Conservation (phyloP, 495 filamentous ascomycete genomes). For the Neurospora terricola region DNA sequence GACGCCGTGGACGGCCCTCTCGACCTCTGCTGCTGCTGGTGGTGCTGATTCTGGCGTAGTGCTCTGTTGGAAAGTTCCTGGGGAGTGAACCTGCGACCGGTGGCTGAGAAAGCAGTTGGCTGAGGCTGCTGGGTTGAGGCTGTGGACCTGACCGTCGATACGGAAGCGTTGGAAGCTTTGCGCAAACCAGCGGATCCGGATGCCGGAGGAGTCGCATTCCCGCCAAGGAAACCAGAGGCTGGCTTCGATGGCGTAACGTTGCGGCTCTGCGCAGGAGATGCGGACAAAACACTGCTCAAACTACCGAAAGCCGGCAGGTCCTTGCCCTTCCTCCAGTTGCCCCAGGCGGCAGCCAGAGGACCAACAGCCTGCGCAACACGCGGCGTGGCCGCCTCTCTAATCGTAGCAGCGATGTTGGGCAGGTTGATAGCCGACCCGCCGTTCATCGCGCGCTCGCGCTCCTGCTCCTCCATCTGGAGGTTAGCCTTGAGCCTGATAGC, state of each 20-base stretch:
- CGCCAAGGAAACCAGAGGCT: constrained; percentile 46
- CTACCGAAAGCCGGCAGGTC: constrained; percentile 42
- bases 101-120: constrained; percentile 42
- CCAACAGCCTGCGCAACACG: constrained; percentile 72
- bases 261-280: constrained; percentile 22
- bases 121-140: constrained; percentile 36
- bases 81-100: constrained; percentile 39
- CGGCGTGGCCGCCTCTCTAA: constrained; percentile 55
- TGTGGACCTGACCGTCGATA: not conserved
- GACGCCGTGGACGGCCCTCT: constrained; percentile 22
- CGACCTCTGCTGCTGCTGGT: not conserved
- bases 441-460: constrained; percentile 60
- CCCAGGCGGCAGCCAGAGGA: constrained; percentile 65
- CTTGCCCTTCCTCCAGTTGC: constrained; percentile 67
- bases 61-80: constrained; percentile 38
- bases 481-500: constrained; percentile 89
- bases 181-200: constrained; percentile 31
- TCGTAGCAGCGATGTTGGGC: constrained; percentile 43
- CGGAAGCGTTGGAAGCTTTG: not conserved
- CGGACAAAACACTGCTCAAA: constrained; percentile 24
- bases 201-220: constrained; percentile 73
- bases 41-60: not conserved
- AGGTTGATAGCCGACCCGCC: constrained; percentile 44
- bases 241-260: constrained; percentile 57
- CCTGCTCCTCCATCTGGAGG: constrained; percentile 94